A percentile compares a stretch with the other conserved stretches of the same genome.
These are phyloP conservation scores for Calamus simplicifolius DNA, from an alignment of 176 grass and related monocot genomes.

Conservation along the genomic window DNA sequence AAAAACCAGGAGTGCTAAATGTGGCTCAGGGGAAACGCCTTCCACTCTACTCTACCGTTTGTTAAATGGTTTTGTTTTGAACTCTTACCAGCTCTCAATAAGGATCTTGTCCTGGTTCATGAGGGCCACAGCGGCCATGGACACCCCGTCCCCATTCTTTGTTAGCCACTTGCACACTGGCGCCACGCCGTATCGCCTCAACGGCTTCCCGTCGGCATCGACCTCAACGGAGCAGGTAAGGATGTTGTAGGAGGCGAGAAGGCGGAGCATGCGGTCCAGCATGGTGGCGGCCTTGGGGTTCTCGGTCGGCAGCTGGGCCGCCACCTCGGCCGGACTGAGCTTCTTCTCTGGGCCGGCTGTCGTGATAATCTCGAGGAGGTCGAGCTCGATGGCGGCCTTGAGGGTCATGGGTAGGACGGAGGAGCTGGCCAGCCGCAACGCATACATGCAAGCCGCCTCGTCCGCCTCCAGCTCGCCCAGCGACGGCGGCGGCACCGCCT, in stretches of 20 bases:
- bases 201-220: constrained; percentile 34
- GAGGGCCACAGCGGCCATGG: constrained; percentile 76
- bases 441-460: constrained; percentile 92
- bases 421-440: constrained; percentile 57
- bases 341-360: constrained; percentile 1
- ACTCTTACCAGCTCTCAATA: constrained; percentile 80
- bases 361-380: constrained; percentile 56
- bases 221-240: constrained; percentile 39
- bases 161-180: constrained; percentile 87
- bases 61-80: too few relatives aligned
- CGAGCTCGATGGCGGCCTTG: constrained; percentile 85
- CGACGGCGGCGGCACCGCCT: not conserved
- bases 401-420: constrained; percentile 98
- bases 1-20: too few relatives aligned
- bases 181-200: constrained; percentile 27
- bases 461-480: constrained; percentile 31
- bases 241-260: constrained; percentile 65
- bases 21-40: too few relatives aligned
- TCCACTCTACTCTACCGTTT: too few relatives aligned
- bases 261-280: constrained; percentile 85
- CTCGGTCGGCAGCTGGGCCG: constrained; percentile 35
- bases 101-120: constrained; percentile 97
- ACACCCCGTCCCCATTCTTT: constrained; percentile 76
- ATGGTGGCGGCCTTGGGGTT: constrained; percentile 47
- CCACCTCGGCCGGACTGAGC: constrained; percentile 47